A percentile compares a stretch with the other conserved stretches of the same genome.
Conservation (phyloP, 306 rosid species). For the Canavalia ensiformis region DNA sequence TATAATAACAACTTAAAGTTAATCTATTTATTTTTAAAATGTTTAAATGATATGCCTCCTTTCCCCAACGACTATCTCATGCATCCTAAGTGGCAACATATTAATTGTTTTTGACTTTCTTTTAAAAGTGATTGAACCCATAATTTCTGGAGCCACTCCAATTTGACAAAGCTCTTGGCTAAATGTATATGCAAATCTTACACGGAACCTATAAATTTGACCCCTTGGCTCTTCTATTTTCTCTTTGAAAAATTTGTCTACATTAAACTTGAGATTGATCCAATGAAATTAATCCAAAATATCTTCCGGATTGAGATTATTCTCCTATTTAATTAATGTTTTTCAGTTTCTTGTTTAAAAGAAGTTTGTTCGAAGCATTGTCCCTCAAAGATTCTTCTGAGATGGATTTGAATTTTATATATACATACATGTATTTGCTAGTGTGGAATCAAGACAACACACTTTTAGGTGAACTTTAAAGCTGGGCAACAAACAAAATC, state of each 20-base stretch:
- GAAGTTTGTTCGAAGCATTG: not conserved
- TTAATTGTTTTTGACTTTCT: slow-evolving; percentile 47
- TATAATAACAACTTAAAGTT: slow-evolving; percentile 22
- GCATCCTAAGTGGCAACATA: slow-evolving; percentile 51
- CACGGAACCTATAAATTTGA: slow-evolving; percentile 22
- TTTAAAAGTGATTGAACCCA: slow-evolving; percentile 44
- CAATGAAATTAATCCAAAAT: slow-evolving; percentile 20
- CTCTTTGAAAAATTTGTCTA: not conserved
- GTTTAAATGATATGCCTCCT: slow-evolving; percentile 29
- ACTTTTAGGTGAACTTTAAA: slow-evolving; percentile 5
- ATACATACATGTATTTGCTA: not conserved
- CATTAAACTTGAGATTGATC: slow-evolving; percentile 10
- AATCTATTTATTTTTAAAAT: slow-evolving; percentile 32
- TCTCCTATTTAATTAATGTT: not conserved
- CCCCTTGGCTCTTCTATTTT: slow-evolving; percentile 30
- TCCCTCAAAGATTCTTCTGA: not conserved
- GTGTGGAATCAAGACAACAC: not conserved
- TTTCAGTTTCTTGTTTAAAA: not conserved
- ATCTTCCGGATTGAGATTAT: not conserved
- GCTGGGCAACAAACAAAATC: slow-evolving; percentile 18
- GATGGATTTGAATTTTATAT: not conserved
- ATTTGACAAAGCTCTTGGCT: slow-evolving; percentile 38
- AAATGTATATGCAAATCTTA: slow-evolving; percentile 13
- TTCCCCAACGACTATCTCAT: slow-evolving; percentile 34
- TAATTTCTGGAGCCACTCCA: slow-evolving; percentile 45